These are phyloP conservation scores for Colletotrichum australisinense DNA, from an alignment of 2,329 filamentous ascomycete species.

Conservation along the genomic window DNA sequence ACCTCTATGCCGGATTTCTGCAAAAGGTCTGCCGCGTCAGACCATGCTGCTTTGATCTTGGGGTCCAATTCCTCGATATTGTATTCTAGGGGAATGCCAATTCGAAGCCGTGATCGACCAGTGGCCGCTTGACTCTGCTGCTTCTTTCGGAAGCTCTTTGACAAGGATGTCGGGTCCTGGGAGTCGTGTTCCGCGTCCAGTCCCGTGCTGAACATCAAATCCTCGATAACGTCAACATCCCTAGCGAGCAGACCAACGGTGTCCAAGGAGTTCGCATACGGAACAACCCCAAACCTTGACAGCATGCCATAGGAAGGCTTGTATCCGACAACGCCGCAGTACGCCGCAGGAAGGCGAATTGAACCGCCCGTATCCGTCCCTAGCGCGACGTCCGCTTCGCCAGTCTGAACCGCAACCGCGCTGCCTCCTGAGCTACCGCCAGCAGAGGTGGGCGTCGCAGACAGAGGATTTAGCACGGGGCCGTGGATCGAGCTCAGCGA, in stretches of 20 bases:
- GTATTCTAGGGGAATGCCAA: conserved; percentile 80
- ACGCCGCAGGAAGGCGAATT: conserved; percentile 87
- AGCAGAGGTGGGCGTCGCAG: conserved; percentile 66
- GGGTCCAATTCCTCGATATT: conserved; percentile 85
- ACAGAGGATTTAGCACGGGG: conserved; percentile 65
- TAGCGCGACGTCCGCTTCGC: conserved; percentile 71
- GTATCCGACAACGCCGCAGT: conserved; percentile 85
- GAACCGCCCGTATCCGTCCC: conserved; percentile 96
- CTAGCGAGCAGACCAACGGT: conserved; percentile 83
- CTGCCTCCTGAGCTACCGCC: conserved; percentile 96
- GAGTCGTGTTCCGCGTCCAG: conserved; percentile 69
- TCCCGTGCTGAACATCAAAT: conserved; percentile 62
- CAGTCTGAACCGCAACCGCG: conserved; percentile 81
- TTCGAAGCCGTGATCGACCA: conserved; percentile 50
- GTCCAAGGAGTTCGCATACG: conserved; percentile 93
- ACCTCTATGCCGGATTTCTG: conserved; percentile 75
- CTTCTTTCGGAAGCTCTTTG: conserved; percentile 62
- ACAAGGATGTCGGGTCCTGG: conserved; percentile 80
- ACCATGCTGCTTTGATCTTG: conserved; percentile 77
- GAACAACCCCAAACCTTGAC: conserved; percentile 86
- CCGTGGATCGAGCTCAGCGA: conserved; percentile 78
- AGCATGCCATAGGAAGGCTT: conserved; percentile 93
- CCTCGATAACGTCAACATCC: conserved; percentile 61
- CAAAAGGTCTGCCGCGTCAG: conserved; percentile 68
- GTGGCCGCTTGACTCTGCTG: conserved; percentile 46